These are phyloP conservation scores for Liriodendron chinense DNA, from an alignment of 164 flowering plant species.

Conservation along the genomic window DNA sequence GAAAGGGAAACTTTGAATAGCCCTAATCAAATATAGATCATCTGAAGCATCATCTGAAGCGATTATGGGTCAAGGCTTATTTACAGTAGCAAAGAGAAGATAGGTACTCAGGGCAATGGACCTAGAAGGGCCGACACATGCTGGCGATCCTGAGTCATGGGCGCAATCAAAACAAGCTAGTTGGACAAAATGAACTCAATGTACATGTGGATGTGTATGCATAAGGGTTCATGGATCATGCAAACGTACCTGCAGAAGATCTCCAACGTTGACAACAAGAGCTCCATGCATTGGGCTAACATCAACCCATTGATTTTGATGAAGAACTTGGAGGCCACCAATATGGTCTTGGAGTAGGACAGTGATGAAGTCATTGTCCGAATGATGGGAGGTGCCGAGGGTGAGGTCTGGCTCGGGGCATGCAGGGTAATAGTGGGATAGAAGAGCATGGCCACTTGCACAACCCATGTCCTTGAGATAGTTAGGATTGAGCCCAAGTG, in stretches of 20 bases:
- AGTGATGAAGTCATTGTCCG: constrained; percentile 26
- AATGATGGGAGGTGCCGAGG: constrained; percentile 24
- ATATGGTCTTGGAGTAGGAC: constrained; percentile 27
- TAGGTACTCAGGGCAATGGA: no score
- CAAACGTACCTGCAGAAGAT: constrained; percentile 19
- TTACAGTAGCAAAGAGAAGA: no score
- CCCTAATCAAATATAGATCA: no score
- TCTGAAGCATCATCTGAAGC: no score
- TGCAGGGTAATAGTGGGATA: constrained; percentile 26
- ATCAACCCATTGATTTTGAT: constrained; percentile 23
- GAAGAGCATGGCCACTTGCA: constrained; percentile 7
- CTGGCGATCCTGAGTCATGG: no score
- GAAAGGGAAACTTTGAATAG: no score
- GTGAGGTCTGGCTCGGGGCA: constrained; percentile 34
- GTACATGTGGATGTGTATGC: no score
- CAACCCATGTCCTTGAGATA: constrained; percentile 22
- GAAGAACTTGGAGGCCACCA: constrained; percentile 30
- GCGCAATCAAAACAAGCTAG: no score
- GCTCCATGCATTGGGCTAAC: constrained; percentile 27
- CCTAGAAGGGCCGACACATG: no score
- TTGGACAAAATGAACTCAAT: no score
- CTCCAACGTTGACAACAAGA: constrained; percentile 27
- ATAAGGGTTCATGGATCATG: background rate
- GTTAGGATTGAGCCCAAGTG: constrained; percentile 30
- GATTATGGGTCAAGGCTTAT: no score